phyloP scores from a whole-genome alignment of 2,329 filamentous ascomycete genomes.

The Botrytis medusae region DNA sequence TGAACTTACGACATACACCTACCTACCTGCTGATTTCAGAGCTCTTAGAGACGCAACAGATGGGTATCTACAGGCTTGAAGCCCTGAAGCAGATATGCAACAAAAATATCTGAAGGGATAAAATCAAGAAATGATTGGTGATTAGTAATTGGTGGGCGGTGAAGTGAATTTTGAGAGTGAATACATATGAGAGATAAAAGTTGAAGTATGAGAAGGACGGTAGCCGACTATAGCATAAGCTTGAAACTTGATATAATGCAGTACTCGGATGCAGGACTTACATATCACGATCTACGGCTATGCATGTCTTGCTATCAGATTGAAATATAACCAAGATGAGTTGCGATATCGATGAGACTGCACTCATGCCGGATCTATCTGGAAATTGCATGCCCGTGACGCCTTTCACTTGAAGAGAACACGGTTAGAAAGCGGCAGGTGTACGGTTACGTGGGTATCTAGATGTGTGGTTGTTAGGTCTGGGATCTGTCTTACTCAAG shows the following conservation, averaged over 20 bases:
- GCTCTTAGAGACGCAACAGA: background rate
- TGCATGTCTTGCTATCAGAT: background rate
- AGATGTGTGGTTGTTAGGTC: background rate
- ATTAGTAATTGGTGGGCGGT: background rate
- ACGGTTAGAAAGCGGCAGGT: no score
- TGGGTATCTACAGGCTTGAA: background rate
- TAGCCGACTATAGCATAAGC: background rate
- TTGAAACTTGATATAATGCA: background rate
- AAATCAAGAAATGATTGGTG: background rate
- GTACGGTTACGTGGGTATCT: background rate
- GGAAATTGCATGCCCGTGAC: background rate
- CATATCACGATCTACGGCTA: background rate
- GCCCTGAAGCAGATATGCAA: background rate
- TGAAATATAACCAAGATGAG: background rate
- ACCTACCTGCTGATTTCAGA: background rate
- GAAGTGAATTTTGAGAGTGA: background rate
- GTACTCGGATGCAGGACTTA: rapidly evolving
- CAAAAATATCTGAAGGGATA: background rate
- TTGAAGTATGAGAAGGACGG: background rate
- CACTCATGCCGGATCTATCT: background rate
- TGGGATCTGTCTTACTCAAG: no score
- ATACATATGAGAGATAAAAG: background rate
- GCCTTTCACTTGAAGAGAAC: no score
- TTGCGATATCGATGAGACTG: rapidly evolving
- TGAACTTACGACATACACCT: background rate